Evolutionary conservation across 139 green algal genomes (phyloP), one percentile per base, ranked within the genome.

Genomic region (Auxenochlorella pyrenoidosa): DNA sequence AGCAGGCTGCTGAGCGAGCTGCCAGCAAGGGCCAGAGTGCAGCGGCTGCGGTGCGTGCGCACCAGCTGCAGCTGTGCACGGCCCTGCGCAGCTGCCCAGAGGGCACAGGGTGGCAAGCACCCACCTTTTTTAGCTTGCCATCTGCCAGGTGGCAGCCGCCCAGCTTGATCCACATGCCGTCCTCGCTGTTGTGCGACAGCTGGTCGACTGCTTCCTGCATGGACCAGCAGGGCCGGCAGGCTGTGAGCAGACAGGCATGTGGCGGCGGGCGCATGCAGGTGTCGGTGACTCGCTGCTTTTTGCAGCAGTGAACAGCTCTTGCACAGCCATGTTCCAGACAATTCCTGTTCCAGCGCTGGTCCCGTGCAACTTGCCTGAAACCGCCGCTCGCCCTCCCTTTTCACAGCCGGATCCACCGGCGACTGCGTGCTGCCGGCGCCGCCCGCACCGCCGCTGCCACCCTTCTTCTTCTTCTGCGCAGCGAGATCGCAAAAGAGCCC

Each of bases 121-220:
- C 32, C 75, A 88, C 84, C 75, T 88, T 88, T 22, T 75, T 81
- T 13, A 83, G 30, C 73, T 83, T 88, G 73, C 73, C 54, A 63
- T 89, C 85, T 21, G 63, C 34, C 43, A 89, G 63, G 60, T 85
- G 60, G 59, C 66, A 79, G 41, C 85, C 85, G 18, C 70, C 65
- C 43, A 89, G 85, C 63, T 70, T 79, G 30, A 89, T 44, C 85
- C 85, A 89, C 85, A 89, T 89, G 76, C 63, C 44, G 16, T 89
- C 85, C 59, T 89, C 85, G 85, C 85, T 89, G 85, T 89, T 79
- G 60, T 75, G 47, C 16, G 63, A 32, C 34, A 89, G 34, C 38
- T 59, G 63, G 36, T 84, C 85, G 32, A 89, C 43, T 0, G 85
- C 85, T 34, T 79, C 85, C 43, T 75, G 60, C 38, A 70, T 16